Percentiles rank a stretch among this genome's conserved stretches.
Evolutionary conservation across 2,329 filamentous ascomycete species (phyloP).

Genomic region (Alternaria longipes): DNA sequence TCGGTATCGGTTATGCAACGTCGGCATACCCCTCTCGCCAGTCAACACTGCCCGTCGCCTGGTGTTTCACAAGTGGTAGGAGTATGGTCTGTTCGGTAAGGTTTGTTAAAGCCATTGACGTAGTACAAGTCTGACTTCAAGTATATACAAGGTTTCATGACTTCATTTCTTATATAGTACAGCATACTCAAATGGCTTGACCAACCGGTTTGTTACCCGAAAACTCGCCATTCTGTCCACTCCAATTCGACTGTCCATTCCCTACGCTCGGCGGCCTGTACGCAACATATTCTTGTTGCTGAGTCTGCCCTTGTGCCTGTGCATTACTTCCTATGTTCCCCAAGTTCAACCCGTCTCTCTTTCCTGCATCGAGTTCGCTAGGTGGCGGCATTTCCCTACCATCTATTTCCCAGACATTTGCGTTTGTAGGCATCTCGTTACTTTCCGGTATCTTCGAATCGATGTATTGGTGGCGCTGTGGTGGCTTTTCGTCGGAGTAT

Average conservation of each 20-base stretch:
- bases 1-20: too few relatives aligned
- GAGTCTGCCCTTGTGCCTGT: not conserved
- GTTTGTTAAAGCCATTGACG: not conserved
- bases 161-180: not conserved
- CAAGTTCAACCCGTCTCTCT: conserved; percentile 1
- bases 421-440: conserved; percentile 20
- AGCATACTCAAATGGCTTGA: not conserved
- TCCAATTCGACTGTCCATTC: not conserved
- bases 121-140: not conserved
- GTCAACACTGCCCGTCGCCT: too few relatives aligned
- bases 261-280: not conserved
- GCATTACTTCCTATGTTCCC: not conserved
- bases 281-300: not conserved
- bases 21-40: too few relatives aligned
- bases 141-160: not conserved
- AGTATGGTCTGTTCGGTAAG: too few relatives aligned
- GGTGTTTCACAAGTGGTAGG: too few relatives aligned
- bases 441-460: not conserved
- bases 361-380: conserved; percentile 14
- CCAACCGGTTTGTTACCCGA: conserved; percentile 1
- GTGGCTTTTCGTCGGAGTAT: conserved; percentile 12
- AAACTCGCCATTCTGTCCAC: conserved; percentile 4
- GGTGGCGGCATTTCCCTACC: conserved; percentile 10
- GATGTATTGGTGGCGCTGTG: not conserved
- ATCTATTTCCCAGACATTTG: conserved; percentile 25